Evolutionary conservation across 352 stramenopile genomes (phyloP), one percentile per base, ranked within the genome.

Genomic region (Phytophthora sojae): DNA sequence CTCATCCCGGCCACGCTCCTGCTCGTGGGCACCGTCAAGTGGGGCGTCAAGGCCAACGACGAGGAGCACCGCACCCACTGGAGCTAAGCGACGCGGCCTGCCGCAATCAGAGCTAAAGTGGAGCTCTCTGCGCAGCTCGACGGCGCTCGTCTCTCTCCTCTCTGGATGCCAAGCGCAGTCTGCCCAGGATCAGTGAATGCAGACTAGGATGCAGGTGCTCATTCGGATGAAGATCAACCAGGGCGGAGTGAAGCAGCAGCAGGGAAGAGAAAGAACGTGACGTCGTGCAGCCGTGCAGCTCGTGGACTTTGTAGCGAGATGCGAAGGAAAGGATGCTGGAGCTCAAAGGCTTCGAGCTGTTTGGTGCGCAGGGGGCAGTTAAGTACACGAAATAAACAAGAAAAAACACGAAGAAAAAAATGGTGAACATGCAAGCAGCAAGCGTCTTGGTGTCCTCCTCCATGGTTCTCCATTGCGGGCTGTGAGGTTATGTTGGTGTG

Each of bases 21-120:
- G 59, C 73, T 93, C 14, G 80, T 91, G 47, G 85, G 84, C 51
- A 93, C 84, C 54, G 71, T 93, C 73, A 84, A 91, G 74, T 95
- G 88, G 88, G 85, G 77, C 47, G 39, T 88, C 61, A 69, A 80
- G 29, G 84, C 84, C 67, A 95, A 95, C 79, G 88, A 95, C 55
- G 81, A 86, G 47, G 76, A 93, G 66, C 88, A 95, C 79, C 88
- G 88, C 63, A 73, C 81, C 42, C 88, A 95, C 82, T 93, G 88
- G 85, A 85, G 80, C 69, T 95, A 92, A 70, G 39, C 44, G 21
- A 7, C 17, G 39, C 39, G 39, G 39, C 39, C 39, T 47, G 39
- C 15, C 39, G n/a, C 6, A 9, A 26, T 6, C 14, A 71, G 37
- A 68, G 47, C 14, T 55, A 37, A 47, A 50, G 49, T 23, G 53